Base-by-base conservation (phyloP, 2,329 filamentous ascomycete genomes). In the Pseudogymnoascus verrucosus region DNA sequence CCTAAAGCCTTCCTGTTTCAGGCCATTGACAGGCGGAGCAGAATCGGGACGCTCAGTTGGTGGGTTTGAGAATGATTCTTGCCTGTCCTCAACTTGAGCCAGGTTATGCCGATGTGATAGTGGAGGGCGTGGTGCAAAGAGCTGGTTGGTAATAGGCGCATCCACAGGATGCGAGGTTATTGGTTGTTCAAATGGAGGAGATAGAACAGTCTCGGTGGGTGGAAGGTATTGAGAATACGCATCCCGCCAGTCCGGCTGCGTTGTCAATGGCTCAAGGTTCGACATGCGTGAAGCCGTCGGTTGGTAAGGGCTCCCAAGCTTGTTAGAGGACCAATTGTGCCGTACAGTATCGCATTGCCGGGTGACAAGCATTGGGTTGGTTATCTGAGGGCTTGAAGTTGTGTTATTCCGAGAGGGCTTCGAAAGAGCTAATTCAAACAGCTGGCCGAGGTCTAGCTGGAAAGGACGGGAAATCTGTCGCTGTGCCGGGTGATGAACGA, bases 281-380 rank as follows among this genome's bases (percentile, higher is more conserved):
- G 73, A 73, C 73, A 74, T 75, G 67, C 73, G 73, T 69, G 72
- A 69, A 69, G 72, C 73, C 63, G 68, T 68, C 60, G 69, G 65
- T 67, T 71, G 67, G 63, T 72, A 71, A 64, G 71, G 68, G 62
- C 69, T 69, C 64, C 72, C 71, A 64, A 74, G 70, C 69, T 74
- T 75, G 64, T 69, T 73, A 68, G 71, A 71, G 70, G 71, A 71
- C 73, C 73, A 75, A 72, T 71, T 72, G 65, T 73, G 73, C 71
- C 72, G 70, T 71, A 71, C 71, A 68, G 70, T 71, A 67, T 75
- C 71, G 69, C 68, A 73, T 73, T 70, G 70, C 71, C 72, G 71
- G 71, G 71, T 71, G 68, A 73, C 73, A 69, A 75, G 71, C 73
- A 75, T 75, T 74, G 16, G 44, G 61, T 39, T 63, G 34, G 61